phyloP scores from a whole-genome alignment of 2,329 filamentous ascomycete species.

The Teratosphaeria pseudoeucalypti region DNA sequence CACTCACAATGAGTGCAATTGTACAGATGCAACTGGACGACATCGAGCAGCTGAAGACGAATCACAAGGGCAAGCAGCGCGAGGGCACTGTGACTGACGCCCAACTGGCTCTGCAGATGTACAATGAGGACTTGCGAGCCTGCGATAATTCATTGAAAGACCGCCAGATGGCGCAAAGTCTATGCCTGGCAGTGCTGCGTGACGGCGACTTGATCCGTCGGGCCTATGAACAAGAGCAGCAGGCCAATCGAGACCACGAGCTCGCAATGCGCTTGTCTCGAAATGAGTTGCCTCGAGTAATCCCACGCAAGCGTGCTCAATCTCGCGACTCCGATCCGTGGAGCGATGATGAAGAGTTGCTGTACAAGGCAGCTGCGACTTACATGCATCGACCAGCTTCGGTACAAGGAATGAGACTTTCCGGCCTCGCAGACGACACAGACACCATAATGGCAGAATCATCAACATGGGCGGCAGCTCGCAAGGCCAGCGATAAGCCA shows the following conservation, averaged over 20 bases:
- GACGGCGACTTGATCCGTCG: conserved; percentile 9
- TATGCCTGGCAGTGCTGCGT: conserved; percentile 9
- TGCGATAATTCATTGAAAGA: conserved; percentile 8
- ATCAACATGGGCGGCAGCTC: conserved; percentile 10
- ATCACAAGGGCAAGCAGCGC: conserved; percentile 3
- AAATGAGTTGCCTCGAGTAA: background rate
- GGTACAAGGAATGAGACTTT: background rate
- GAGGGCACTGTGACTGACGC: conserved; percentile 1
- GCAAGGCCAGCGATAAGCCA: conserved; percentile 4
- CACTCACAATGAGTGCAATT: conserved; percentile 1
- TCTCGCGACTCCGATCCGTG: conserved; percentile 7
- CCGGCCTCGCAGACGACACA: conserved; percentile 2
- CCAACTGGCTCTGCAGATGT: conserved; percentile 13
- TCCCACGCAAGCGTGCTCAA: background rate
- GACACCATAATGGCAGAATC: conserved; percentile 11
- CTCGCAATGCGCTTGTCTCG: conserved; percentile 7
- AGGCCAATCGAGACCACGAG: conserved; percentile 12
- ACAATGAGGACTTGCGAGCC: conserved; percentile 13
- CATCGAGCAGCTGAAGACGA: background rate
- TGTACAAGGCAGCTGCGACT: conserved; percentile 13
- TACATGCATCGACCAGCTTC: conserved; percentile 9
- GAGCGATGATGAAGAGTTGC: conserved; percentile 10
- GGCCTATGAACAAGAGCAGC: conserved; percentile 11
- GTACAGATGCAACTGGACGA: conserved; percentile 3
- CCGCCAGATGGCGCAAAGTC: conserved; percentile 13